Evolutionary conservation across 192 early-diverging fungal genomes (phyloP).

Genomic region (Bifiguratus adelaidae): DNA sequence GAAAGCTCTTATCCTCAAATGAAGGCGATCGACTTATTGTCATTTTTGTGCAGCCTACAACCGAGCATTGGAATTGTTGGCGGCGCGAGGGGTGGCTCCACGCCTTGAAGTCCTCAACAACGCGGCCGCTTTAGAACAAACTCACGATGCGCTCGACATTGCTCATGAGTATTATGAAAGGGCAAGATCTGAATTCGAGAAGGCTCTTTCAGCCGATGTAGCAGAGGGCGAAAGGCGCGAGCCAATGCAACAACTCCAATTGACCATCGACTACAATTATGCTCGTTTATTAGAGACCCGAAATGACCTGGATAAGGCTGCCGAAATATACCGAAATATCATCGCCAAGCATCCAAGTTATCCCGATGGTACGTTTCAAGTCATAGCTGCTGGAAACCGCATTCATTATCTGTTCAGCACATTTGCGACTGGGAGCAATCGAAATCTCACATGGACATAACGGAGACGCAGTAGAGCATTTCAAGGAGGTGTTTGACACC

Average conservation of each 20-base stretch:
- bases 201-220: slow-evolving; percentile 3
- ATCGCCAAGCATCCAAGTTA: slow-evolving; percentile 56
- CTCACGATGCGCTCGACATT: slow-evolving; percentile 12
- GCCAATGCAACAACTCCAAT: slow-evolving; percentile 9
- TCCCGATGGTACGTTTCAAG: slow-evolving; percentile 35
- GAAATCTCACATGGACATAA: slow-evolving; percentile 35
- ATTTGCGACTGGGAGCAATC: slow-evolving; percentile 68
- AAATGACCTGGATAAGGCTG: slow-evolving; percentile 42
- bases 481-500: slow-evolving; percentile 48
- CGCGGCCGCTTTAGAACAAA: too few species aligned
- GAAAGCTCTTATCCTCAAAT: background rate
- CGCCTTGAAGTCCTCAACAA: too few species aligned
- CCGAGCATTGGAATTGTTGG: slow-evolving; percentile 10
- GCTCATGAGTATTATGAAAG: slow-evolving; percentile 2
- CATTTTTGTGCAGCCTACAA: slow-evolving; percentile 10
- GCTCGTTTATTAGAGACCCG: slow-evolving; percentile 57
- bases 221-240: slow-evolving; percentile 21
- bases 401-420: slow-evolving; percentile 23
- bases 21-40: background rate
- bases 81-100: too few species aligned
- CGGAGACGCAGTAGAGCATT: slow-evolving; percentile 47
- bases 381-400: background rate
- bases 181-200: background rate
- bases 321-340: slow-evolving; percentile 53
- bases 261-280: slow-evolving; percentile 68